Conservation (phyloP, 495 filamentous ascomycete species). For the Aspergillus indologenus region DNA sequence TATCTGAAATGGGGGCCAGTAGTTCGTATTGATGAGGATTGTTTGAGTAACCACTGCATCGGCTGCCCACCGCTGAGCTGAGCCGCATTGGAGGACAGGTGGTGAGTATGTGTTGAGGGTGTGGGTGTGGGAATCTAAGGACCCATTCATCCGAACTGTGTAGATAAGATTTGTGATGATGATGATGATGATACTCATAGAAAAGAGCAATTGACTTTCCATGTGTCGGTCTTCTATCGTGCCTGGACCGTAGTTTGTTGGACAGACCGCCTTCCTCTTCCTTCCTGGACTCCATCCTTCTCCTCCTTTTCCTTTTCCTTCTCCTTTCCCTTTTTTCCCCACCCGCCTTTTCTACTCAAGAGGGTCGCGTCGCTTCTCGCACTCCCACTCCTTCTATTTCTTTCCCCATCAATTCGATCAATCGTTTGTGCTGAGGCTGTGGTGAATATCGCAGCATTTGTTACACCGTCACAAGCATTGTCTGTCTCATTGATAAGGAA, state of each 20-base stretch:
- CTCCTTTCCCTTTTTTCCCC: background rate
- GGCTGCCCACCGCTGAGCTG: background rate
- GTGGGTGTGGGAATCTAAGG: no score
- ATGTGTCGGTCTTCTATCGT: no score
- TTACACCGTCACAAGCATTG: background rate
- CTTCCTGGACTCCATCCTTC: background rate
- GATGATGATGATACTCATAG: no score
- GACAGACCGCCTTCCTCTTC: background rate
- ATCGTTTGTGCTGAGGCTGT: background rate
- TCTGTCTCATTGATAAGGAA: background rate
- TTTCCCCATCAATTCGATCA: background rate
- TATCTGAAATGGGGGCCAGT: background rate
- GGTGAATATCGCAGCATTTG: background rate
- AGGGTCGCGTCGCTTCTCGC: no score
- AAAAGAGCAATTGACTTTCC: background rate
- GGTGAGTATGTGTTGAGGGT: no score
- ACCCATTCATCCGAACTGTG: no score
- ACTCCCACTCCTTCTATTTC: background rate
- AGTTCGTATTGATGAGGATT: no score
- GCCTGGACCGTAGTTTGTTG: background rate
- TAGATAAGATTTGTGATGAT: no score
- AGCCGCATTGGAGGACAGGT: background rate
- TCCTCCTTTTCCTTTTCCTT: background rate
- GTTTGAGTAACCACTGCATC: background rate
- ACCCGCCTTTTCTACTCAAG: background rate